Evolutionary conservation across 2,329 filamentous ascomycete genomes (phyloP).

Genomic region (Fusarium hostae): DNA sequence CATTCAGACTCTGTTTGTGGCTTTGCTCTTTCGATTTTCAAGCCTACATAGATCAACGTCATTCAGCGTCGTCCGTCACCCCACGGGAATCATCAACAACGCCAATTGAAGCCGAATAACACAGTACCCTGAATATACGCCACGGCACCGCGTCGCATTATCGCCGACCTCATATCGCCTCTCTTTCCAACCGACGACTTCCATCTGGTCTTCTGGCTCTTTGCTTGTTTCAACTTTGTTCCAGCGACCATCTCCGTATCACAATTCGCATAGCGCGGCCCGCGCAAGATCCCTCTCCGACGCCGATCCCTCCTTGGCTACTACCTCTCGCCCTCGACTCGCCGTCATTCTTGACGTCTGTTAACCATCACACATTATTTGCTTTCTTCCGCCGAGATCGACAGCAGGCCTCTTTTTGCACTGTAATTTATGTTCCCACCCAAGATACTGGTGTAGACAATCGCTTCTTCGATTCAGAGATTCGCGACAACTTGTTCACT

Average conservation of each 20-base stretch:
- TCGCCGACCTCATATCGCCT: slow-evolving; percentile 13
- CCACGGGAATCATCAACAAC: slow-evolving; percentile 38
- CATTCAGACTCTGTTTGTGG: background rate
- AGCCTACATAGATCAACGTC: slow-evolving; percentile 10
- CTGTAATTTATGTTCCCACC: background rate
- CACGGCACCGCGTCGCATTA: slow-evolving; percentile 11
- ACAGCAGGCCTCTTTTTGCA: background rate
- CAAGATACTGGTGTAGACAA: slow-evolving; percentile 1
- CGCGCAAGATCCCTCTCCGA: slow-evolving; percentile 32
- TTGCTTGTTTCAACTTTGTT: slow-evolving; percentile 39
- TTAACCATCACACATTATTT: slow-evolving; percentile 22
- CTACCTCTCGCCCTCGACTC: slow-evolving; percentile 25
- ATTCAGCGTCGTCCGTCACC: slow-evolving; percentile 29
- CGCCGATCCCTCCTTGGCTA: slow-evolving; percentile 38
- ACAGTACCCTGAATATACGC: slow-evolving; percentile 13
- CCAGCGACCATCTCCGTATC: slow-evolving; percentile 32
- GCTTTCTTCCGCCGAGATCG: slow-evolving; percentile 4
- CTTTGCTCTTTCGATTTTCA: background rate
- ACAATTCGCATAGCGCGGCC: slow-evolving; percentile 36
- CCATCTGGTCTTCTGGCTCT: slow-evolving; percentile 14
- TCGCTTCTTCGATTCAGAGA: slow-evolving; percentile 7
- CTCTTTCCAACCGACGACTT: slow-evolving; percentile 8
- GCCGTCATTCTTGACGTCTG: slow-evolving; percentile 27
- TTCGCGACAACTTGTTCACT: slow-evolving; percentile 5
- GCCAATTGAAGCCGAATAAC: slow-evolving; percentile 15